Base-by-base conservation (phyloP, 2,329 filamentous ascomycete species). In the Coleophoma eucalyptorum region DNA sequence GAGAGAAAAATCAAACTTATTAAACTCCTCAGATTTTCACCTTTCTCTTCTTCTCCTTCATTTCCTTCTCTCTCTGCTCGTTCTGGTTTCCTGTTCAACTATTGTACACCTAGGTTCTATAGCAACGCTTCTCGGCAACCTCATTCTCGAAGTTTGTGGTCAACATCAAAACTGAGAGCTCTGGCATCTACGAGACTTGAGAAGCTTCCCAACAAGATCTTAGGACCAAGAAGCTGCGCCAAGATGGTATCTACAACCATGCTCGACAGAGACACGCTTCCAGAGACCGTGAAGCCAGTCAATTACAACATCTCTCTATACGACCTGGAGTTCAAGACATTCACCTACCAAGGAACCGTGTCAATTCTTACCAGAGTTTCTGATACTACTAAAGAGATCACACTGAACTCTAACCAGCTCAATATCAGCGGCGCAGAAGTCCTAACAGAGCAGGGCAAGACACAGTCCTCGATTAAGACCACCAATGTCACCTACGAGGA, bases 281-380 rank as follows among this genome's bases (percentile, higher is more conserved):
- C 83, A 44, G 74, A 76, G 62, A 71, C 70, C 59, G 83, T 93
- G 66, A 93, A 90, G 73, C 91, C 94, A 2, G 75, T 78, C 55
- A 90, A 97, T 74, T 99, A 99, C 73, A 77, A 82, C 63, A 77
- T 99, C 58, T 90, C 86, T 50, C 80, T 99, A 61, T 83, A 78
- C 65, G 86, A 94, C 61, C 75, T 99, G 57, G 86, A 96, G 60
- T 72, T 84, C 49, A 79, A 80, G 50, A 73, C 73, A 53, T 96
- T 93, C 59, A 72, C 80, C 53, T 99, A 93, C 75, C 83, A 93
- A 72, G 94, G 94, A 58, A 84, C 79, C 18, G 89, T 97, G 56
- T 87, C 83, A 58, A 95, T 99, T 67, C 80, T 87, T 59, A 78
- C 86, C 52, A 82, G 87, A 52, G 78, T 97, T 67, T 78, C 79